A percentile compares a stretch with the other conserved stretches of the same genome.
phyloP scores from a whole-genome alignment of 192 early-diverging fungal genomes.

The Geranomyces variabilis region DNA sequence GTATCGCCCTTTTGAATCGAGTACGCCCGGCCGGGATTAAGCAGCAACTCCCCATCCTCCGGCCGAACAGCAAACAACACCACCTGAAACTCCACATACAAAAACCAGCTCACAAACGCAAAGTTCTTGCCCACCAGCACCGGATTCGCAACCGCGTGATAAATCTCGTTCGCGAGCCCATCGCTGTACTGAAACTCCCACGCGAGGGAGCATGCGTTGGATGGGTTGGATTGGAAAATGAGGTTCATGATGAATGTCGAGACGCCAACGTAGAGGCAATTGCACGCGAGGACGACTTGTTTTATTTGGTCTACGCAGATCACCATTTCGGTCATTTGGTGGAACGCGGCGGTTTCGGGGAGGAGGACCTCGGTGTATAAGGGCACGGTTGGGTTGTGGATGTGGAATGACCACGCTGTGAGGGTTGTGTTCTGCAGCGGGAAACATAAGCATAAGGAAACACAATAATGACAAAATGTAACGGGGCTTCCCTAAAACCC shows the following conservation, averaged over 20 bases:
- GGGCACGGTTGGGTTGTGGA: conserved; percentile 11
- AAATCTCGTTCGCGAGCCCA: conserved; percentile 20
- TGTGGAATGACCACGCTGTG: conserved; percentile 16
- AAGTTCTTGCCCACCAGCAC: not conserved
- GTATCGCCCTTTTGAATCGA: not conserved
- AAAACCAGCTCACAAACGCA: conserved; percentile 13
- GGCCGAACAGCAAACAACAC: conserved; percentile 9
- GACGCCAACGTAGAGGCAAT: conserved; percentile 4
- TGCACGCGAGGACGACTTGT: conserved; percentile 16
- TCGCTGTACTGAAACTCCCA: conserved; percentile 25
- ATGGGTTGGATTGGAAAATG: conserved; percentile 17
- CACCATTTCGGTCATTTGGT: conserved; percentile 8
- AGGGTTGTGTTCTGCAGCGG: conserved; percentile 1
- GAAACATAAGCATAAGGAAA: no score
- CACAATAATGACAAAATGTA: no score
- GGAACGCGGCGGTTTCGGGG: conserved; percentile 18
- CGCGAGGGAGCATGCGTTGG: not conserved
- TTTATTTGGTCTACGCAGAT: conserved; percentile 25
- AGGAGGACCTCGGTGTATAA: conserved; percentile 20
- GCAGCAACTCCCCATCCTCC: not conserved
- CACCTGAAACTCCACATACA: conserved; percentile 17
- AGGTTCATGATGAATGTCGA: conserved; percentile 21
- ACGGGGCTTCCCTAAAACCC: no score
- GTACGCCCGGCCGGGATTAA: conserved; percentile 7
- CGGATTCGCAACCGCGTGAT: not conserved